Percentiles rank a stretch among this genome's conserved stretches.
Evolutionary conservation across 805 yeast species (phyloP).

Genomic region (Cyberlindnera japonica): DNA sequence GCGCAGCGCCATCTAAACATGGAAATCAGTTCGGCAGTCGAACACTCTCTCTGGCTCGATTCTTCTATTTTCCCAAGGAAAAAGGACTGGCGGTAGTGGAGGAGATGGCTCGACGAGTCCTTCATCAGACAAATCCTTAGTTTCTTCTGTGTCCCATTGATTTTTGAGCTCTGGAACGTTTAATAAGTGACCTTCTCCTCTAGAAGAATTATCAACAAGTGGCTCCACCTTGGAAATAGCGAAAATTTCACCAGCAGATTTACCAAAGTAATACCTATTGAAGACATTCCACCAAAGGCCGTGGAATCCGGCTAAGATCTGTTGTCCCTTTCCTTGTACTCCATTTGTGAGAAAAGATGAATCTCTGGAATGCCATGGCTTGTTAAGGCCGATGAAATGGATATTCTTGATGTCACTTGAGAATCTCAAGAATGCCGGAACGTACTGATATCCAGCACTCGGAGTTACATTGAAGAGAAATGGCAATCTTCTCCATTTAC

Average conservation of each 20-base stretch:
- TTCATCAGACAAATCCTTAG: not conserved
- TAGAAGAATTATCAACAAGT: slow-evolving; percentile 9
- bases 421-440: slow-evolving; percentile 65
- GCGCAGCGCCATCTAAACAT: slow-evolving; percentile 9
- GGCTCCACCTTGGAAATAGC: slow-evolving; percentile 3
- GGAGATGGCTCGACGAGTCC: not conserved
- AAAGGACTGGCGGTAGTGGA: slow-evolving; percentile 19
- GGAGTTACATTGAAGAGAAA: slow-evolving; percentile 82
- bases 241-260: slow-evolving; percentile 16
- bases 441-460: slow-evolving; percentile 59
- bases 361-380: slow-evolving; percentile 45
- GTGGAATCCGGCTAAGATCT: slow-evolving; percentile 10
- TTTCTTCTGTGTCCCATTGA: slow-evolving; percentile 14
- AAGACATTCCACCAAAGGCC: slow-evolving; percentile 23
- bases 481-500: slow-evolving; percentile 66
- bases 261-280: slow-evolving; percentile 18
- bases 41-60: slow-evolving; percentile 18
- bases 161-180: slow-evolving; percentile 11
- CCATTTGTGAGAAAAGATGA: slow-evolving; percentile 6
- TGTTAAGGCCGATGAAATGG: slow-evolving; percentile 63
- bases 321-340: slow-evolving; percentile 14
- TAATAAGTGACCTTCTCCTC: slow-evolving; percentile 17
- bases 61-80: slow-evolving; percentile 26
- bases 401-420: slow-evolving; percentile 39
- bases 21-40: slow-evolving; percentile 17